A percentile compares a stretch with the other conserved stretches of the same genome.
Evolutionary conservation across 2,329 filamentous ascomycete genomes (phyloP).

Genomic region (Fusarium pseudocircinatum): DNA sequence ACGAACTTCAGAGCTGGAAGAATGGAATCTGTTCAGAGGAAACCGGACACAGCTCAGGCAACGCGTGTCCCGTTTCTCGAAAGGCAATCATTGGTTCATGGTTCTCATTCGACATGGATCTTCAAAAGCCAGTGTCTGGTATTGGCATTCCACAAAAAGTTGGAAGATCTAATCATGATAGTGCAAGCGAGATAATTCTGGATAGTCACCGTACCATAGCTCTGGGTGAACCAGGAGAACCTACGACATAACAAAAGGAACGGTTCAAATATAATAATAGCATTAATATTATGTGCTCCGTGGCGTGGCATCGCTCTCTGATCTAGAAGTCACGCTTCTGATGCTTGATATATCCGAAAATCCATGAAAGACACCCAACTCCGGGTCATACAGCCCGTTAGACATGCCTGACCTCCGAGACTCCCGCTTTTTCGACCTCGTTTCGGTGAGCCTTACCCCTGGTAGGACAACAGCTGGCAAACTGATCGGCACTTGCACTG

Average conservation of each 20-base stretch:
- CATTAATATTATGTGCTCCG: neutral
- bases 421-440: neutral
- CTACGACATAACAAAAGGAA: rapidly evolving
- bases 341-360: slow-evolving; percentile 17
- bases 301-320: neutral
- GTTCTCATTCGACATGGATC: no score
- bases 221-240: neutral
- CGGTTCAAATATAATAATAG: rapidly evolving
- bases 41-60: neutral
- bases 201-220: neutral
- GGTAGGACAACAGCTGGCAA: neutral
- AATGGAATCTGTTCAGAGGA: rapidly evolving
- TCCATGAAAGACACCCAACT: slow-evolving; percentile 8
- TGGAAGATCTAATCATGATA: rapidly evolving
- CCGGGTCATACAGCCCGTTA: neutral
- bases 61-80: neutral
- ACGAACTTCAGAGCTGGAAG: rapidly evolving
- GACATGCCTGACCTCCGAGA: slow-evolving; percentile 1
- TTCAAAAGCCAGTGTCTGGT: neutral
- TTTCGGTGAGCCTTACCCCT: neutral
- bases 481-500: neutral
- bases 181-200: rapidly evolving
- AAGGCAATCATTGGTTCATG: neutral
- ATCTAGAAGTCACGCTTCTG: neutral
- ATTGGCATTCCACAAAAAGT: neutral